Evolutionary conservation across 257 asterid genomes (phyloP).

Genomic region (Plantago major): DNA sequence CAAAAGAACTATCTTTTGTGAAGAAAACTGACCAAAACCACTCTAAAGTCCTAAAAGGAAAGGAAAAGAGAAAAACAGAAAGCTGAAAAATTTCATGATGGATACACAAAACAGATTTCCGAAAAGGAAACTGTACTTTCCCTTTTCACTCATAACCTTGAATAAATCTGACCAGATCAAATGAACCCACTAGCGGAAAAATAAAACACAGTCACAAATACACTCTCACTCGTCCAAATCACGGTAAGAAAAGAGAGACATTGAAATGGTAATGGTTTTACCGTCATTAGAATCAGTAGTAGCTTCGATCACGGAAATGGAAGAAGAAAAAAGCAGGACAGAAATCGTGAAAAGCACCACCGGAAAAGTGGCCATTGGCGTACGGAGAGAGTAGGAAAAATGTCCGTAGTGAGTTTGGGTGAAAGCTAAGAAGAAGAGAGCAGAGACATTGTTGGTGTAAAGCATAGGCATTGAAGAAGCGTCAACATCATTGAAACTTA

Average conservation of each 20-base stretch:
- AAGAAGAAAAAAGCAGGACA: slow-evolving; percentile 22
- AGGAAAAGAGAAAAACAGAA: not conserved
- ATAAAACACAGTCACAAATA: no score
- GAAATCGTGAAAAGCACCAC: slow-evolving; percentile 21
- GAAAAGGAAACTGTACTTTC: slow-evolving; percentile 5
- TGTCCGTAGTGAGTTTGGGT: not conserved
- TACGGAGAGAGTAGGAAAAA: slow-evolving; percentile 4
- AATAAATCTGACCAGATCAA: not conserved
- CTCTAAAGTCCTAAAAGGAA: slow-evolving; percentile 15
- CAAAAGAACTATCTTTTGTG: not conserved
- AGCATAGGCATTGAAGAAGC: slow-evolving; percentile 11
- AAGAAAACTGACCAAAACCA: slow-evolving; percentile 6
- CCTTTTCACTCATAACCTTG: not conserved
- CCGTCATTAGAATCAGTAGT: slow-evolving; percentile 73
- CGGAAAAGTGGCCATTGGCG: not conserved
- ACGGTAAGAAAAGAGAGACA: slow-evolving; percentile 10
- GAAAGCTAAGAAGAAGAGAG: slow-evolving; percentile 11
- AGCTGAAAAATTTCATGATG: slow-evolving; percentile 4
- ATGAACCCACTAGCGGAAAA: no score
- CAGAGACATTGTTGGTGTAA: slow-evolving; percentile 18
- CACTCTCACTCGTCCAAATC: no score
- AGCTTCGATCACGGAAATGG: slow-evolving; percentile 26
- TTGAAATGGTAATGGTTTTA: slow-evolving; percentile 22
- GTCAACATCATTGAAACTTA: slow-evolving; percentile 44
- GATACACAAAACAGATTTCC: not conserved